Conservation (phyloP, 495 filamentous ascomycete species). For the Hypoxylon subgilvum region DNA sequence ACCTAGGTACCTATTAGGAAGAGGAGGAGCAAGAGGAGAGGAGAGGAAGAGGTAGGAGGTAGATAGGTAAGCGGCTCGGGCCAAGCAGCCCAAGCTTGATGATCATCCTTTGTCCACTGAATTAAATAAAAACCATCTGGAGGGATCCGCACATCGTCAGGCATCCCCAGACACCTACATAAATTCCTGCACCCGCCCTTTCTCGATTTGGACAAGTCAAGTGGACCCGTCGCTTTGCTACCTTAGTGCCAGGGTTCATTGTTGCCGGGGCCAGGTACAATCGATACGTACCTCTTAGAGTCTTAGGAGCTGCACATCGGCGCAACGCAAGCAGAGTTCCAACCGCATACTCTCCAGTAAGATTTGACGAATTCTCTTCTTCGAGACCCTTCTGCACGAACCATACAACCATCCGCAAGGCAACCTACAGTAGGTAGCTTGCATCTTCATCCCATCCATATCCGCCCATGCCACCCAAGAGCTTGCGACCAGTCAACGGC, state of each 20-base stretch:
- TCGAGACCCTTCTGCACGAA: slow-evolving; percentile 33
- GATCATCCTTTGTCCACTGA: slow-evolving; percentile 32
- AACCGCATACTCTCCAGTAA: slow-evolving; percentile 8
- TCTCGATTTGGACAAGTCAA: slow-evolving; percentile 24
- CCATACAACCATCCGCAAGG: background rate
- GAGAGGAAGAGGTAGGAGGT: background rate
- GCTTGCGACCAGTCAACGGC: no score
- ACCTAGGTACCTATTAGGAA: no score
- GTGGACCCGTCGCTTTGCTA: slow-evolving; percentile 26
- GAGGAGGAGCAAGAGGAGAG: background rate
- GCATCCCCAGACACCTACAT: slow-evolving; percentile 36
- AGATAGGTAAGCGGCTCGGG: slow-evolving; percentile 32
- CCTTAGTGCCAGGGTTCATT: slow-evolving; percentile 3
- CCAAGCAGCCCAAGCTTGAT: slow-evolving; percentile 29
- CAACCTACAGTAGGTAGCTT: no score
- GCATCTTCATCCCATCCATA: slow-evolving; percentile 16
- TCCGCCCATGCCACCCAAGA: slow-evolving; percentile 12
- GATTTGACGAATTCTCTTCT: slow-evolving; percentile 15
- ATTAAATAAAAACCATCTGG: slow-evolving; percentile 36
- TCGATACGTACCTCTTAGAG: background rate
- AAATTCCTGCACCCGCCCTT: slow-evolving; percentile 19
- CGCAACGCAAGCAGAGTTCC: slow-evolving; percentile 3
- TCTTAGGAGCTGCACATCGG: background rate
- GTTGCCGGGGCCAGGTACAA: slow-evolving; percentile 14
- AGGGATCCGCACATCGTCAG: slow-evolving; percentile 22